Evolutionary conservation across 768 basidiomycete genomes (phyloP).

Genomic region (Collybiopsis confluens): DNA sequence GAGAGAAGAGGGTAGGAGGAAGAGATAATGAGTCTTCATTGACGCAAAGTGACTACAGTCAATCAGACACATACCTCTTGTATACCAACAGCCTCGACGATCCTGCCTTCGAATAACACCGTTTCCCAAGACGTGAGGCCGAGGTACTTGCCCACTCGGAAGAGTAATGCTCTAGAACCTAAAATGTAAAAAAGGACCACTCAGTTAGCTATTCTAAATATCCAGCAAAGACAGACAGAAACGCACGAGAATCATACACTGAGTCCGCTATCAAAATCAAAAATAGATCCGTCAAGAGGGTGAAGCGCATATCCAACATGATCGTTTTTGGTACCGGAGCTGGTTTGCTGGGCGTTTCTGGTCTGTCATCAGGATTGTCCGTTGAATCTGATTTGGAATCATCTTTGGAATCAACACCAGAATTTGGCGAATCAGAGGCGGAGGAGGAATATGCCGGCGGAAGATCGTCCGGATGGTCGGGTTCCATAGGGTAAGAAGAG

Average conservation of each 20-base stretch:
- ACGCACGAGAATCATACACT: slow-evolving; percentile 94
- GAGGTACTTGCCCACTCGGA: slow-evolving; percentile 81
- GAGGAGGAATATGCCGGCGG: slow-evolving; percentile 15
- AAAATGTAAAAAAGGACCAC: slow-evolving; percentile 83
- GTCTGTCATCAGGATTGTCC: too few relatives aligned
- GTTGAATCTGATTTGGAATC: too few relatives aligned
- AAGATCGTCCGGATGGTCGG: slow-evolving; percentile 27
- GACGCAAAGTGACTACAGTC: too few relatives aligned
- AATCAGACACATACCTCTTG: not conserved
- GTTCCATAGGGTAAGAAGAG: slow-evolving; percentile 18
- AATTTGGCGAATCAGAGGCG: too few relatives aligned
- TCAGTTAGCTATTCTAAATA: too few relatives aligned
- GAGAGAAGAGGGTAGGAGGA: too few relatives aligned
- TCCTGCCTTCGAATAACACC: slow-evolving; percentile 89
- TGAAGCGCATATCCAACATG: slow-evolving; percentile 98
- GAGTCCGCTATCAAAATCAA: slow-evolving; percentile 94
- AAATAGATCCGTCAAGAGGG: slow-evolving; percentile 95
- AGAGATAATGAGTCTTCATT: too few relatives aligned
- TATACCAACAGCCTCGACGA: slow-evolving; percentile 87
- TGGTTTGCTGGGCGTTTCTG: not conserved
- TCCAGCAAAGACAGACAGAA: too few relatives aligned
- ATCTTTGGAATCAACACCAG: too few relatives aligned
- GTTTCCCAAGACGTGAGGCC: slow-evolving; percentile 92
- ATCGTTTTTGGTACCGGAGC: slow-evolving; percentile 47
- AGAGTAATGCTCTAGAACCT: slow-evolving; percentile 80